phyloP scores from a whole-genome alignment of 768 basidiomycete genomes.

The Albatrellus ellisii region DNA sequence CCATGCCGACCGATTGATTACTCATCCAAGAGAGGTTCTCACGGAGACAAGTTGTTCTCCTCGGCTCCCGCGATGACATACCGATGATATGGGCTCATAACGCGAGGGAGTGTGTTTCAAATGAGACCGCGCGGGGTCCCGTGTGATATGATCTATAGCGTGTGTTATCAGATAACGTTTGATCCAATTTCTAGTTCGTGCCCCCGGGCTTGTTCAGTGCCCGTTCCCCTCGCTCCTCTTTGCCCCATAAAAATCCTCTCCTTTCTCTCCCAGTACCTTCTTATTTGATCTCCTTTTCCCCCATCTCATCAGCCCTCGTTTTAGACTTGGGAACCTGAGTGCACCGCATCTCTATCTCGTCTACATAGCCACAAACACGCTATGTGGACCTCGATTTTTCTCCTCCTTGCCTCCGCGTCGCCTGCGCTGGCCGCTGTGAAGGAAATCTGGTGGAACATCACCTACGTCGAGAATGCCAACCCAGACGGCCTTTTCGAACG shows the following conservation, averaged over 20 bases:
- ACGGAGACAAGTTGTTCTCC: no score
- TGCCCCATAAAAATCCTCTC: neutral
- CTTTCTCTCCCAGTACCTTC: neutral
- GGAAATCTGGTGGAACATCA: conserved; percentile 86
- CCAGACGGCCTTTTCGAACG: conserved; percentile 76
- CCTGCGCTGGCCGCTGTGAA: conserved; percentile 48
- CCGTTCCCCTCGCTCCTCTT: neutral
- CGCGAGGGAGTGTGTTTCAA: no score
- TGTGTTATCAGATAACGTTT: no score
- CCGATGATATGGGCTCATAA: no score
- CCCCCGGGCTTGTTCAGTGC: neutral
- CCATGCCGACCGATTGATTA: no score
- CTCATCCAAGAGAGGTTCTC: no score
- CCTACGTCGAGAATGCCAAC: conserved; percentile 65
- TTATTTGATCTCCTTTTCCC: conserved; percentile 6
- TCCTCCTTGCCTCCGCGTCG: conserved; percentile 19
- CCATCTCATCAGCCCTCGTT: conserved; percentile 5
- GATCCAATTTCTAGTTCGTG: no score
- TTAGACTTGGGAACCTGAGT: neutral
- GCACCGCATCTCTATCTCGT: conserved; percentile 2
- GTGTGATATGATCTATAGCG: no score
- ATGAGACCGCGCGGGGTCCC: no score
- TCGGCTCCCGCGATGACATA: no score
- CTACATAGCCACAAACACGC: neutral
- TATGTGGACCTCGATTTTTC: conserved; percentile 5